Evolutionary conservation across 148 eudicot species (phyloP).

Genomic region (Vaccinium myrtillus): DNA sequence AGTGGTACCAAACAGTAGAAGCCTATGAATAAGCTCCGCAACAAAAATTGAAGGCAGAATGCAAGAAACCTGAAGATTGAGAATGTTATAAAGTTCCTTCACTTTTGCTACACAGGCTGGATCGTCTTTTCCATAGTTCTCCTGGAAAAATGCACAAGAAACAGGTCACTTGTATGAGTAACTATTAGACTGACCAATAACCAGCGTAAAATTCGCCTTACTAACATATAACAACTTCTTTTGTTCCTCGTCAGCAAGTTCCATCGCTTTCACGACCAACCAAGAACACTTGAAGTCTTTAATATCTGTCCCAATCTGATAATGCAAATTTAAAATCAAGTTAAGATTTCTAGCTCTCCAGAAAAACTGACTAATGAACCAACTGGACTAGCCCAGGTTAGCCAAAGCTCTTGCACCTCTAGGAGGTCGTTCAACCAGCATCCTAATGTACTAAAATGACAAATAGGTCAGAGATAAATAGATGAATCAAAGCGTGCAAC

Average conservation of each 20-base stretch:
- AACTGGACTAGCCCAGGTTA: not conserved
- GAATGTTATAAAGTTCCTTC: constrained; percentile 63
- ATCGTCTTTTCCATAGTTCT: constrained; percentile 81
- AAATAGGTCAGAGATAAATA: not conserved
- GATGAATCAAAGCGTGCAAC: not conserved
- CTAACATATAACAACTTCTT: constrained; percentile 63
- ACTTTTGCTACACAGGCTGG: constrained; percentile 72
- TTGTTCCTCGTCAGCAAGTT: constrained; percentile 66
- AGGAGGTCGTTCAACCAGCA: not conserved
- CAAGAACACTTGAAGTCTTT: constrained; percentile 90
- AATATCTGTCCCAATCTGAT: constrained; percentile 86
- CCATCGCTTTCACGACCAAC: constrained; percentile 84
- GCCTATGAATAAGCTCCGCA: not conserved
- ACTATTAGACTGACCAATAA: not conserved
- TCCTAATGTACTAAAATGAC: not conserved
- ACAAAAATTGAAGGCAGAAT: not conserved
- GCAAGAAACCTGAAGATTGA: constrained; percentile 60
- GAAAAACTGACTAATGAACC: not conserved
- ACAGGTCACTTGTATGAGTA: not conserved
- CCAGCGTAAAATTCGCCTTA: not conserved
- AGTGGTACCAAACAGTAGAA: not conserved
- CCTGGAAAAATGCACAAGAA: constrained; percentile 39
- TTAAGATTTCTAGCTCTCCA: not conserved
- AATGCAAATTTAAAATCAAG: not conserved
- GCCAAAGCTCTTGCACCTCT: constrained; percentile 1